These are phyloP conservation scores for Microdochium bolleyi DNA, from an alignment of 2,329 filamentous ascomycete species.

Conservation along the genomic window DNA sequence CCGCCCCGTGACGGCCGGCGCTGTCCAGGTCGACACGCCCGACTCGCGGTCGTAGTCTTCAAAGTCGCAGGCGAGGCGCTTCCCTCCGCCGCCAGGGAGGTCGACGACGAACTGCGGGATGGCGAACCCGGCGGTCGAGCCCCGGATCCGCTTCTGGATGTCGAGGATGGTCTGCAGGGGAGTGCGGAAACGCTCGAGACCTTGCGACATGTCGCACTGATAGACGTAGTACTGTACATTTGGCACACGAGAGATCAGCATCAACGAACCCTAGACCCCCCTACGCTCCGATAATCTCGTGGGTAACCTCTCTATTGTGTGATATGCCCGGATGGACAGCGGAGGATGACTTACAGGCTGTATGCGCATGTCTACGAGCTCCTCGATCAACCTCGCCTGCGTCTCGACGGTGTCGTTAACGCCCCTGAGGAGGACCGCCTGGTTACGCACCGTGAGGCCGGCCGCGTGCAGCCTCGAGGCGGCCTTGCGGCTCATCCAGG, in stretches of 20 bases:
- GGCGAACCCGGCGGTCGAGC: constrained; percentile 54
- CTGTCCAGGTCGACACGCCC: constrained; percentile 46
- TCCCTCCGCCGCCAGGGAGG: constrained; percentile 55
- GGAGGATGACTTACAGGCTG: too few relatives aligned
- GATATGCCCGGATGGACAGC: too few relatives aligned
- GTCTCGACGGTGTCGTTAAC: constrained; percentile 48
- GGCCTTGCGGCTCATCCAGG: constrained; percentile 48
- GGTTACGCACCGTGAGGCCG: constrained; percentile 50
- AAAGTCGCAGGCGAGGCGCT: constrained; percentile 47
- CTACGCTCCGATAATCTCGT: too few relatives aligned
- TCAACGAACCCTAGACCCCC: too few relatives aligned
- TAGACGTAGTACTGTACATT: constrained; percentile 53
- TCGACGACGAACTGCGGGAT: constrained; percentile 57
- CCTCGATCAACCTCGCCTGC: constrained; percentile 44
- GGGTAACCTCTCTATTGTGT: too few relatives aligned
- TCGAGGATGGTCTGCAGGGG: constrained; percentile 50
- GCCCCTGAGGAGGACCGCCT: constrained; percentile 49
- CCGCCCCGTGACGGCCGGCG: constrained; percentile 41
- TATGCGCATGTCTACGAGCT: constrained; percentile 48
- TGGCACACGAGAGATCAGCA: too few relatives aligned
- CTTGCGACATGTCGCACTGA: constrained; percentile 54
- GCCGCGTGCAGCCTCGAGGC: constrained; percentile 39
- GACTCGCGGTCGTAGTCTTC: constrained; percentile 43
- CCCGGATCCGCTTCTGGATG: constrained; percentile 48
- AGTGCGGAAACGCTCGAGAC: constrained; percentile 54